Evolutionary conservation across 2,329 filamentous ascomycete genomes (phyloP), one percentile per base, ranked within the genome.

Genomic region (Mollisiaceae sp.): DNA sequence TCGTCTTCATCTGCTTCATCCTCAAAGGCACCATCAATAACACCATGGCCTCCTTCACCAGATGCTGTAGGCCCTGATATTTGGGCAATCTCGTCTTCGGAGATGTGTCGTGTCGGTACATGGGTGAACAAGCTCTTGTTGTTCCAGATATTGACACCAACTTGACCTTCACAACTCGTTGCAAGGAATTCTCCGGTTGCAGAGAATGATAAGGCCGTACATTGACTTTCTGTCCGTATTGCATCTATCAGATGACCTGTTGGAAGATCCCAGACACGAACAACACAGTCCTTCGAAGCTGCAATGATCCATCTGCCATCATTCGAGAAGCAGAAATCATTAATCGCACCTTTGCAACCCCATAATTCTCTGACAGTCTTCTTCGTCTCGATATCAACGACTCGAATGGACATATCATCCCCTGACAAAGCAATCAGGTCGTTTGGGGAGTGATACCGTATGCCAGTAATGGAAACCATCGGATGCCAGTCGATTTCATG

Each of bases 191-290:
- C 95, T 15, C 94, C 95, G 0, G 93, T 97, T 1, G 84, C 84
- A 0, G 95, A 97, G 82, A 98, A 97, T 8, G 94, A 88, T 14
- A 99, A 82, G 2, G 93, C 90, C 18, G 89, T 95, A 77, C 94
- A 97, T 12, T 90, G 89, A 62, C 86, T 90, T 63, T 89, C 87
- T 5, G 96, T 86, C 65, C 88, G 88, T 79, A 99, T 93, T 2
- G 92, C 92, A 76, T 99, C 95, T 68, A 99, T 95, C 15, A 99
- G 83, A 79, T 99, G 94, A 32, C 93, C 94, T 0, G 96, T 99
- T 0, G 95, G 93, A 35, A 99, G 82, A 80, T 99, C 96, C 93
- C 95, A 99, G 8, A 98, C 87, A 50, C 95, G 88, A 59, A 97
- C 82, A 6, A 93, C 82, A 1, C 88, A 87, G 75, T 97, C 92